These are phyloP conservation scores for Pisolithus thermaeus DNA, from an alignment of 1,284 basidiomycete species.

Conservation along the genomic window DNA sequence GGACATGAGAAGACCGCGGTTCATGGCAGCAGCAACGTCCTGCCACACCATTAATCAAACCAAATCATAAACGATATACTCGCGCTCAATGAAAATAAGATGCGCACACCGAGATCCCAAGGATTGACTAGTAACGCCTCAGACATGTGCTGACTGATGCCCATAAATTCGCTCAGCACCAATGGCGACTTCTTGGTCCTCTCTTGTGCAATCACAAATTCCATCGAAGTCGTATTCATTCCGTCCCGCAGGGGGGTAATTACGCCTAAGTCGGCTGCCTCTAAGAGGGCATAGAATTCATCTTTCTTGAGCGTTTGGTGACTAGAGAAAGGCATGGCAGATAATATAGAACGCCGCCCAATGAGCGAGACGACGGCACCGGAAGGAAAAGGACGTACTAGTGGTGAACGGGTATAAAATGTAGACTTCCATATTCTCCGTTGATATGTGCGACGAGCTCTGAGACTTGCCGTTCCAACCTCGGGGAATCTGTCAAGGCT, in stretches of 20 bases:
- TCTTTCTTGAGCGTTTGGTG: constrained; percentile 97
- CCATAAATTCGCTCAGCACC: constrained; percentile 96
- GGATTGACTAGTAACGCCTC: constrained; percentile 85
- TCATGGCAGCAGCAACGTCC: constrained; percentile 93
- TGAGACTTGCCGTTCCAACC: constrained; percentile 89
- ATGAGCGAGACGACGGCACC: background rate
- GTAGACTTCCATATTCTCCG: constrained; percentile 89
- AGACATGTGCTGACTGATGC: constrained; percentile 84
- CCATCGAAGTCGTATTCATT: constrained; percentile 99
- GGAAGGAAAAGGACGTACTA: constrained; percentile 58
- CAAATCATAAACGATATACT: background rate
- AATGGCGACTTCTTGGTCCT: constrained; percentile 78
- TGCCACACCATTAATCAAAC: constrained; percentile 30
- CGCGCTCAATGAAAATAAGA: background rate
- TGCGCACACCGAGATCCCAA: constrained; percentile 78
- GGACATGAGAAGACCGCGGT: constrained; percentile 82
- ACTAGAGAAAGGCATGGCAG: constrained; percentile 34
- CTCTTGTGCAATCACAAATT: constrained; percentile 93
- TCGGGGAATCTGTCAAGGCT: constrained; percentile 91
- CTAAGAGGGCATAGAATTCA: constrained; percentile 96
- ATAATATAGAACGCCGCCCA: background rate
- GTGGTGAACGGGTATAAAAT: constrained; percentile 98
- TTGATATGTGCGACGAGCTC: constrained; percentile 98
- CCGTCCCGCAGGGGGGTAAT: constrained; percentile 96
- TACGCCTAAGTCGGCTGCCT: constrained; percentile 91